Evolutionary conservation across 2,329 filamentous ascomycete species (phyloP).

Genomic region (Corynespora cassiicola): DNA sequence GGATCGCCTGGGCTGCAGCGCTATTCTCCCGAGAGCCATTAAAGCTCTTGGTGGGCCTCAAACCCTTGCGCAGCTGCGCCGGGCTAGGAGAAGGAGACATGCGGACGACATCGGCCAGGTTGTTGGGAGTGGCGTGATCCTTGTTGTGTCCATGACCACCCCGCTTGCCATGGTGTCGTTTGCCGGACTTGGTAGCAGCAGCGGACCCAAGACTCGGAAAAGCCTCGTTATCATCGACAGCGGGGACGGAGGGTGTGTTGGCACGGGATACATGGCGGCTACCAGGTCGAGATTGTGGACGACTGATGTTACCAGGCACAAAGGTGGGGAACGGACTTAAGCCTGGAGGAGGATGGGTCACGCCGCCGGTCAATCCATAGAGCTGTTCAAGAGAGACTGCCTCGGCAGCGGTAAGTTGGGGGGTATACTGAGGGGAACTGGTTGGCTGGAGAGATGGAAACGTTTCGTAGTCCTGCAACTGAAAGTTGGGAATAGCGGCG

Average conservation of each 20-base stretch:
- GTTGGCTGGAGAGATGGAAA: slow-evolving; percentile 76
- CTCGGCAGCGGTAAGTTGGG: slow-evolving; percentile 49
- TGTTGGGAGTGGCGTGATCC: slow-evolving; percentile 65
- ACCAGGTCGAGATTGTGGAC: slow-evolving; percentile 79
- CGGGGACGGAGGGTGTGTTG: slow-evolving; percentile 70
- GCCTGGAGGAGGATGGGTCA: slow-evolving; percentile 69
- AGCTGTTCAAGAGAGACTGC: slow-evolving; percentile 51
- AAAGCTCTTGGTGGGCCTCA: slow-evolving; percentile 70
- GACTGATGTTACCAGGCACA: slow-evolving; percentile 63
- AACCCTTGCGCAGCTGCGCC: slow-evolving; percentile 63
- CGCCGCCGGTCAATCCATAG: slow-evolving; percentile 42
- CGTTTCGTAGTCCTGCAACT: slow-evolving; percentile 81
- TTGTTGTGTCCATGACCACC: slow-evolving; percentile 75
- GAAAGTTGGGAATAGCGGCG: slow-evolving; percentile 70
- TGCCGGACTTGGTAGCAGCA: slow-evolving; percentile 73
- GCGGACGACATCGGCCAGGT: slow-evolving; percentile 91
- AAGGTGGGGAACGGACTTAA: slow-evolving; percentile 67
- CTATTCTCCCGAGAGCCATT: slow-evolving; percentile 77
- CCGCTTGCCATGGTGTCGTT: slow-evolving; percentile 93
- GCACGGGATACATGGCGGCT: slow-evolving; percentile 79
- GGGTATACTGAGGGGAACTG: slow-evolving; percentile 49
- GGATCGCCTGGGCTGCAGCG: slow-evolving; percentile 80
- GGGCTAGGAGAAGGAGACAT: slow-evolving; percentile 89
- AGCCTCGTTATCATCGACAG: slow-evolving; percentile 92
- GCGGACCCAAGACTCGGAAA: slow-evolving; percentile 88